Base-by-base conservation (phyloP, 129 eudicot species). In the Solidago caesia region DNA sequence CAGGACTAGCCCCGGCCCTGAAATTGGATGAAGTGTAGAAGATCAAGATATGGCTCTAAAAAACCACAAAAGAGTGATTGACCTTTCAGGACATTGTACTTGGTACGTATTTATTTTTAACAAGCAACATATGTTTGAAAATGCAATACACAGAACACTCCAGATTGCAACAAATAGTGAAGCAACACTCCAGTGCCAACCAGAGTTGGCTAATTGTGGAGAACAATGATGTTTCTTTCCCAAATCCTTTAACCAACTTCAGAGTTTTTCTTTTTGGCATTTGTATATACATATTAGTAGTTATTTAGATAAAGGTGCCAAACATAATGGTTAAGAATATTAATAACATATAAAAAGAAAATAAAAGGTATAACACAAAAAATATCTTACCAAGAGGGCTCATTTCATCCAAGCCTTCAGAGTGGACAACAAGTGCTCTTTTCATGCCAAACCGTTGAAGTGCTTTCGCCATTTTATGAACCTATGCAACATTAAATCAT, bases 361-460 rank as follows among this genome's bases (percentile, higher is more conserved):
- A 13, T 26, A 67, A 27, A 27, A 39, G 7, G 14, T 64, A 45
- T 1, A 57, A 52, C 3, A 51, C 64, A 78, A 49, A 43, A 25
- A 12, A 53, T 29, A 72, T 47, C 70, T 72, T 81, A 92, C 97
- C 97, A 51, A 92, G 87, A 43, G 97, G 96, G 71, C 96, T 89
- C 94, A 89, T 92, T 78, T 92, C 97, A 79, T 89, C 97, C 41
- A 92, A 82, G 57, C 97, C 97, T 73, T 92, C 97, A 21, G 97
- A 92, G 82, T 92, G 97, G 74, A 92, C 97, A 45, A 92, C 90
- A 44, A 92, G 71, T 79, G 97, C 97, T 80, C 96, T 85, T 73
- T 87, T 85, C 96, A 92, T 92, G 85, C 97, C 97, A 70, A 89
- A 92, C 4, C 84, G 82, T 75, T 92, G 96, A 75, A 92, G 96